These are phyloP conservation scores for Rhodamnia argentea DNA, from an alignment of 345 rosid species.

Conservation along the genomic window DNA sequence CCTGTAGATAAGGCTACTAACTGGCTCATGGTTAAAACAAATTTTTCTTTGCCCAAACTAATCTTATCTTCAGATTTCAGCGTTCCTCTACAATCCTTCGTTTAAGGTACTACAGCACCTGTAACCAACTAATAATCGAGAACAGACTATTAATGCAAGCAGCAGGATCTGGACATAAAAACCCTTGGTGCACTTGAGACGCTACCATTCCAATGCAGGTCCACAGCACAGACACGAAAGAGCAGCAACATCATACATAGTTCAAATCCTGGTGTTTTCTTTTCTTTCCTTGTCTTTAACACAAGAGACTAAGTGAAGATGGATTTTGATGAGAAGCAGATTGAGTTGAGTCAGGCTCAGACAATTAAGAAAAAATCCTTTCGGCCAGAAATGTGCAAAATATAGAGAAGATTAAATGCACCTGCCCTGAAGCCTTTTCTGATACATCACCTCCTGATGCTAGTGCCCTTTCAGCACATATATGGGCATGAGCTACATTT, in stretches of 20 bases:
- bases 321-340: not conserved
- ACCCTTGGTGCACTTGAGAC: not conserved
- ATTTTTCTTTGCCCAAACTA: not conserved
- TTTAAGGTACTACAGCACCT: not conserved
- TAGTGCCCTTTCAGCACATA: conserved; percentile 91
- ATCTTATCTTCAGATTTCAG: not conserved
- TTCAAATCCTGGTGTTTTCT: not conserved
- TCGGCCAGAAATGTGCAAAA: not conserved
- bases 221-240: not conserved
- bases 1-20: not conserved
- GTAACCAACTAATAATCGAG: not conserved
- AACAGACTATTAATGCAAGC: not conserved
- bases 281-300: not conserved
- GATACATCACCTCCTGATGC: conserved; percentile 67
- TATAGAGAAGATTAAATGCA: conserved; percentile 11
- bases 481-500: conserved; percentile 92
- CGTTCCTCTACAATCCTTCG: not conserved
- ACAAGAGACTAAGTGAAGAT: not conserved
- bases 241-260: not conserved
- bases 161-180: not conserved
- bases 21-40: not conserved
- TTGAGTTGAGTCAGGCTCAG: not conserved
- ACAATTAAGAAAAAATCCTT: not conserved
- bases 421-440: conserved; percentile 87
- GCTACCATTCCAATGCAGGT: not conserved